Evolutionary conservation across 2,329 filamentous ascomycete species (phyloP).

Genomic region (Xylaria hypoxylon): DNA sequence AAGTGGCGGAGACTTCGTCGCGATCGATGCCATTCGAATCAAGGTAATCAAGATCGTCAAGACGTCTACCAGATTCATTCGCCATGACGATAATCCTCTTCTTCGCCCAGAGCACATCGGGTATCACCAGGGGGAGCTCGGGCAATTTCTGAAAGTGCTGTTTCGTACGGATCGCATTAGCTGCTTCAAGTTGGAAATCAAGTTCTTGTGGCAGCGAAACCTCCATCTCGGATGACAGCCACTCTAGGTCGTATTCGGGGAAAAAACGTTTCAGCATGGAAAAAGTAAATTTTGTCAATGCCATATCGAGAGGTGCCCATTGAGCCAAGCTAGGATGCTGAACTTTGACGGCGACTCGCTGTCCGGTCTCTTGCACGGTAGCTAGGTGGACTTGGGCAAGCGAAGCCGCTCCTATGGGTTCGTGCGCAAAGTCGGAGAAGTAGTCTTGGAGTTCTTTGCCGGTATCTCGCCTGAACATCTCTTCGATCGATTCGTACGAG

Average conservation of each 20-base stretch:
- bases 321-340: slow-evolving; percentile 91
- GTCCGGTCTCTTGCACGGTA: slow-evolving; percentile 81
- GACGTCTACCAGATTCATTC: slow-evolving; percentile 84
- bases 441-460: slow-evolving; percentile 81
- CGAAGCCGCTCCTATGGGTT: slow-evolving; percentile 91
- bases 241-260: slow-evolving; percentile 96
- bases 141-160: slow-evolving; percentile 82
- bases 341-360: slow-evolving; percentile 94
- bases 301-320: slow-evolving; percentile 89
- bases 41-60: slow-evolving; percentile 89
- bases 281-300: slow-evolving; percentile 89
- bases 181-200: slow-evolving; percentile 86
- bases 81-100: slow-evolving; percentile 96
- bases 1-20: slow-evolving; percentile 91
- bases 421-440: slow-evolving; percentile 84
- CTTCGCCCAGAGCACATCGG: slow-evolving; percentile 89
- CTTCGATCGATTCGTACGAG: slow-evolving; percentile 84
- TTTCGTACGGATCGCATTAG: slow-evolving; percentile 83
- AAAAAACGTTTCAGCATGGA: slow-evolving; percentile 91
- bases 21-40: slow-evolving; percentile 89
- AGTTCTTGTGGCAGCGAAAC: slow-evolving; percentile 89
- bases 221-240: slow-evolving; percentile 95
- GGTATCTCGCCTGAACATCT: slow-evolving; percentile 88
- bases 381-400: slow-evolving; percentile 95
- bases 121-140: slow-evolving; percentile 85